These are phyloP conservation scores for Usnea hakonensis DNA, from an alignment of 495 filamentous ascomycete species.

Conservation along the genomic window DNA sequence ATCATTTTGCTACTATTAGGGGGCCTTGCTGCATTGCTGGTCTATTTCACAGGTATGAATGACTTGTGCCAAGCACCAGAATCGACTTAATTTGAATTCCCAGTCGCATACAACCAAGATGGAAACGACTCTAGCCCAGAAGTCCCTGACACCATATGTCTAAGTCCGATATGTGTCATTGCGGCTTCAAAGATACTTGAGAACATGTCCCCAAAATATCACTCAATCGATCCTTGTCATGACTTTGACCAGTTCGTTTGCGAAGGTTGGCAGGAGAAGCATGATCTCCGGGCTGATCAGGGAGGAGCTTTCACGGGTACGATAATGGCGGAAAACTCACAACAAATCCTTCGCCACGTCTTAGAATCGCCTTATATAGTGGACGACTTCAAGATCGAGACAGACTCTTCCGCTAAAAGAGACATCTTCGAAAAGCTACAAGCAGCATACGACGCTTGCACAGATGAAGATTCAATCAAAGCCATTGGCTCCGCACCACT, in stretches of 20 bases:
- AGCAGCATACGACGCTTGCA: conserved; percentile 55
- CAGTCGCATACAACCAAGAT: conserved; percentile 11
- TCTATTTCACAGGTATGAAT: conserved; percentile 20
- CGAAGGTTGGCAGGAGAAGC: conserved; percentile 55
- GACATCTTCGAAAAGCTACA: conserved; percentile 62
- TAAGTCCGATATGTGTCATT: conserved; percentile 58
- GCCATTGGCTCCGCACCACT: conserved; percentile 48
- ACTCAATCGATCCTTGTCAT: conserved; percentile 58
- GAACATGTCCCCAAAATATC: conserved; percentile 57
- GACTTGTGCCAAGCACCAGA: not conserved
- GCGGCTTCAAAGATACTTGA: conserved; percentile 60
- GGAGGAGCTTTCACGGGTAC: conserved; percentile 52
- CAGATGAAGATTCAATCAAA: conserved; percentile 49
- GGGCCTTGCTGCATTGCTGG: conserved; percentile 19
- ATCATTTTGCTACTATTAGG: conserved; percentile 21
- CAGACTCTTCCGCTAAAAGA: conserved; percentile 38
- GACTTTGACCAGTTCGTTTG: conserved; percentile 65
- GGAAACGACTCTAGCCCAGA: conserved; percentile 4
- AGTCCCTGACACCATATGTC: conserved; percentile 32
- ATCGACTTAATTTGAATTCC: not conserved
- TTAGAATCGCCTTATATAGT: conserved; percentile 50
- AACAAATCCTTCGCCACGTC: conserved; percentile 54
- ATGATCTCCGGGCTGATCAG: conserved; percentile 62
- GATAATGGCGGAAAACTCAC: conserved; percentile 51
- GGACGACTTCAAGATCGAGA: conserved; percentile 29